Evolutionary conservation across 345 rosid genomes (phyloP), one percentile per base, ranked within the genome.

Genomic region (Dimocarpus longan): DNA sequence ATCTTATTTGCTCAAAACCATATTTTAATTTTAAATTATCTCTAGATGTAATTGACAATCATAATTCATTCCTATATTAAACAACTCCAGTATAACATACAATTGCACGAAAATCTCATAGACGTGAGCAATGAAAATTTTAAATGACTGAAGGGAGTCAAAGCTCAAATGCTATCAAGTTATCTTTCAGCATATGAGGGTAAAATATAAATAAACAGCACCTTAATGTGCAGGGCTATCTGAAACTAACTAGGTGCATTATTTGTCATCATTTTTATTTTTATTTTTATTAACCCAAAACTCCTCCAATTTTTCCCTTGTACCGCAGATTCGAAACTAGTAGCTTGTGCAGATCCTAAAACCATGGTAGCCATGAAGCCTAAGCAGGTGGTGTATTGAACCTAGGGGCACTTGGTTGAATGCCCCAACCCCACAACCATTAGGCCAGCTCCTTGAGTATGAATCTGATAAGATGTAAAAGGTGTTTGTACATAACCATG

Each of bases 401-500:
- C 24, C 65, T 60, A 1, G 28, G 21, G 26, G 26, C 28, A n/a
- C 65, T 21, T 19, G 65, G 65, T n/a, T 18, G 21, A 15, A 52
- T 4, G 7, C n/a, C 11, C 65, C 65, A 60, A 60, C 26, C 65
- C 28, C 13, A 5, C 63, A 52, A 52, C 57, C 57, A 52, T 60
- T 32, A 32, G 37, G 37, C 37, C 37, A 32, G 37, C 52, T 46
- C 52, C 8, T 11, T 60, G 19, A 12, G 1, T 7, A 65, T 32
- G 10, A 66, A 76, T 50, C 86, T 22, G 65, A 72, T 46, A 68
- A 80, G 65, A 68, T 52, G 28, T 60, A 74, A 71, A 76, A 43
- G 2, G 66, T 43, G 43, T 69, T 68, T 68, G 70, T 19, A 22
- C 26, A 77, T 18, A 56, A 74, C 70, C 77, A 78, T 80, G 50